Conservation (phyloP, 164 flowering plant species). For the Vitis cinerea region DNA sequence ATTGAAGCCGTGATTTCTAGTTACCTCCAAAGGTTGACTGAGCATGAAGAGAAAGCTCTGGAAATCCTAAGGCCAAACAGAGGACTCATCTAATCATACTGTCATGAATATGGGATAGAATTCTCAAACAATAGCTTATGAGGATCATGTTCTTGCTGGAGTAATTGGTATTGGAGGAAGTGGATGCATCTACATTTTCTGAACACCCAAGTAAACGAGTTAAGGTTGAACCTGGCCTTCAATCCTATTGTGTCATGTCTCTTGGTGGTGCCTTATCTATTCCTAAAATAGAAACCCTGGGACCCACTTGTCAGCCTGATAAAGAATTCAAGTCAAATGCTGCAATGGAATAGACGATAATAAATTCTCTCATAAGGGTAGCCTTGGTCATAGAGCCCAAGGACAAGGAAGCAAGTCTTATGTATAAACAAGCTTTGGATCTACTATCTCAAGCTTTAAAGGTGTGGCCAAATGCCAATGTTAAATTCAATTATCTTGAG, state of each 20-base stretch:
- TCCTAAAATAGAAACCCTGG: constrained; percentile 93
- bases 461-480: constrained; percentile 99
- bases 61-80: too few species aligned
- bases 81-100: too few species aligned
- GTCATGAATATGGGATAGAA: too few species aligned
- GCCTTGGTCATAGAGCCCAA: constrained; percentile 96
- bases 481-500: constrained; percentile 94
- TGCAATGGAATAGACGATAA: constrained; percentile 99
- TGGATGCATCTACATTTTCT: constrained; percentile 65
- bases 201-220: constrained; percentile 90
- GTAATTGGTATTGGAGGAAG: neutral
- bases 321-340: constrained; percentile 99
- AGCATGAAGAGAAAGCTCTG: too few species aligned
- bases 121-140: too few species aligned
- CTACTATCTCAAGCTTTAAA: constrained; percentile 93
- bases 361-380: constrained; percentile 93
- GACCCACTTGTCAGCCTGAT: constrained; percentile 83
- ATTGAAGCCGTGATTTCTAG: too few species aligned
- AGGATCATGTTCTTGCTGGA: too few species aligned
- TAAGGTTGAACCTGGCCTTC: constrained; percentile 94
- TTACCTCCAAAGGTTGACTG: too few species aligned
- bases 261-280: constrained; percentile 90
- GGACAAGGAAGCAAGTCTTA: constrained; percentile 86
- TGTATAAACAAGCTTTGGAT: constrained; percentile 96
- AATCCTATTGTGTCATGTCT: constrained; percentile 84